Base-by-base conservation (phyloP, 208 protist species). In the Sergeia podlipaevii region DNA sequence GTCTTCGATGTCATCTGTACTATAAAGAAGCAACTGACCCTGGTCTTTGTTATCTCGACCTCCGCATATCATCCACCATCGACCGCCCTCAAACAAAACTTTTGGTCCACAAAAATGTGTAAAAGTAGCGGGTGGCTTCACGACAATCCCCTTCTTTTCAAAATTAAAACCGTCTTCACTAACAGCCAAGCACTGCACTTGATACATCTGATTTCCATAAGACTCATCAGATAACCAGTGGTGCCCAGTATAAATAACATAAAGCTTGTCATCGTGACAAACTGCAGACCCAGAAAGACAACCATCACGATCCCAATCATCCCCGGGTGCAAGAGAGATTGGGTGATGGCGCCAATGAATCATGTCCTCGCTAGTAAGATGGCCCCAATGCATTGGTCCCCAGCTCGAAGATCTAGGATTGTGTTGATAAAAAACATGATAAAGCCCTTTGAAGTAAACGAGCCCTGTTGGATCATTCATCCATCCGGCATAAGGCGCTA, bases 361-460 rank as follows among this genome's bases (percentile, higher is more conserved):
- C 64, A 85, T 65, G 37, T 85, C 74, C 18, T 77, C 74, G 37
- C 77, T 85, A 4, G 74, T 74, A 21, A 64, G 60, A 45, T 85
- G 77, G 20, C 73, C 77, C 74, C 77, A 85, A 41, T 85, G 73
- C 77, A 85, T 85, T 5, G 72, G 41, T 27, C 72, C 77, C 65
- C 64, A 74, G 30, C 70, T 59, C 2, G 59, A 54, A 1, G 70
- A 64, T 33, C 57, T 74, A 1, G 77, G 77, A 23, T 85, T 33
- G 39, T 85, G 73, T 56, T 85, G 72, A 33, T 80, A 85, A 42
- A 85, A 85, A 5, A 85, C 59, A 29, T 85, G 77, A 28, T 85
- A 85, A 3, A 78, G 54, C 0, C 68, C 72, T 51, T 80, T 77
- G 48, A 75, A 77, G 37, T 63, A 77, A 11, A 80, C 56, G 18